Percentiles rank a stretch among this genome's conserved stretches.
phyloP scores from a whole-genome alignment of 768 basidiomycete genomes.

The Coprinopsis cinerea region DNA sequence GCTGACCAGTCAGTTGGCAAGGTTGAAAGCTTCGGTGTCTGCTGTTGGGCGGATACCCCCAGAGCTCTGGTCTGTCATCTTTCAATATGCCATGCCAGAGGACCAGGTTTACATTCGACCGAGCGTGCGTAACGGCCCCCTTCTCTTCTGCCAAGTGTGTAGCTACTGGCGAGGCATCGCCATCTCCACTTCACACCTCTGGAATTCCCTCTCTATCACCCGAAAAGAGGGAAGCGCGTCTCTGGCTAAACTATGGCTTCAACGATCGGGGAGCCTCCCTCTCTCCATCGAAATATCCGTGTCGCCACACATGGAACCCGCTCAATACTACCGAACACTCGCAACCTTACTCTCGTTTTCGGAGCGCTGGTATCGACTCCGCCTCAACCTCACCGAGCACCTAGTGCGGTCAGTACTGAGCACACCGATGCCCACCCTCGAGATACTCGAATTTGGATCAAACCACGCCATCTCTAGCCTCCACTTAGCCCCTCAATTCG shows the following conservation, averaged over 20 bases:
- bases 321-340: constrained; percentile 11
- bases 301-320: constrained; percentile 12
- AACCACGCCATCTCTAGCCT: constrained; percentile 15
- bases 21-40: constrained; percentile 1
- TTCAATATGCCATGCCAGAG: constrained; percentile 16
- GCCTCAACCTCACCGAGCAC: constrained; percentile 16
- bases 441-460: constrained; percentile 18
- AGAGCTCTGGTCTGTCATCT: constrained; percentile 22
- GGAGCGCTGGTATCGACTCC: constrained; percentile 19
- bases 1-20: not conserved
- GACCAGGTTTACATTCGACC: constrained; percentile 18
- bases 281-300: constrained; percentile 17
- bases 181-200: constrained; percentile 17
- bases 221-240: constrained; percentile 11
- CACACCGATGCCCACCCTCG: constrained; percentile 16
- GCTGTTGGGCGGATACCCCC: constrained; percentile 2
- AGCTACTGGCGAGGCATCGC: constrained; percentile 19
- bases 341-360: constrained; percentile 14
- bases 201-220: constrained; percentile 18
- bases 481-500: constrained; percentile 9
- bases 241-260: constrained; percentile 17
- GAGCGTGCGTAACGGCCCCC: constrained; percentile 13
- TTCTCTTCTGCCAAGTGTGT: constrained; percentile 20
- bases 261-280: constrained; percentile 15
- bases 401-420: constrained; percentile 14